phyloP scores from a whole-genome alignment of 768 basidiomycete genomes.

The Dacryopinax spathularia region DNA sequence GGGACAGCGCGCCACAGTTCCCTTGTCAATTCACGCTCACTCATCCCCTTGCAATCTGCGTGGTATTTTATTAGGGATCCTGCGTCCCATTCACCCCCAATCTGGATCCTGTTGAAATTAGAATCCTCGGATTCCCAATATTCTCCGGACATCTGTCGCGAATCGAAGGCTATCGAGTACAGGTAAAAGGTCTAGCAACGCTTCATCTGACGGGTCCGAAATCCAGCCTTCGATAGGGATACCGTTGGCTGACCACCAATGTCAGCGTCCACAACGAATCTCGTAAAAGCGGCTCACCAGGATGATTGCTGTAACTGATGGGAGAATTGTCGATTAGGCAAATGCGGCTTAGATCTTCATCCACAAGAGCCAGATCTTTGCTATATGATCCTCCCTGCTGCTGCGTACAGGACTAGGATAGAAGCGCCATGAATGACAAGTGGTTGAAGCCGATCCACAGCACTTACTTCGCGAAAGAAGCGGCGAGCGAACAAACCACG shows the following conservation, averaged over 20 bases:
- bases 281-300: slow-evolving; percentile 42
- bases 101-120: slow-evolving; percentile 6
- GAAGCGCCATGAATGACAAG: background rate
- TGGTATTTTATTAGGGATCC: too few relatives aligned
- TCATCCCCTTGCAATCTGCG: too few relatives aligned
- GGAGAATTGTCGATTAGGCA: slow-evolving; percentile 96
- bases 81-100: too few relatives aligned
- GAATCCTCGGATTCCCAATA: slow-evolving; percentile 54
- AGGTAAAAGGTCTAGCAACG: slow-evolving; percentile 85
- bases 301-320: slow-evolving; percentile 77
- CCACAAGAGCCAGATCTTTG: slow-evolving; percentile 80
- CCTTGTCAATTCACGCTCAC: too few relatives aligned
- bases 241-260: slow-evolving; percentile 66
- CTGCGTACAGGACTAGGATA: slow-evolving; percentile 69
- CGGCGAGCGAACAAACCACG: slow-evolving; percentile 78
- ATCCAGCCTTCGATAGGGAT: slow-evolving; percentile 99
- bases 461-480: slow-evolving; percentile 81
- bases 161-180: slow-evolving; percentile 92
- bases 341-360: slow-evolving; percentile 79
- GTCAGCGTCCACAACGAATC: background rate
- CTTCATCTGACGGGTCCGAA: slow-evolving; percentile 91
- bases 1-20: too few relatives aligned
- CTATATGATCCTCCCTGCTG: slow-evolving; percentile 87
- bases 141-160: slow-evolving; percentile 84
- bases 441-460: background rate